Evolutionary conservation across 257 asterid genomes (phyloP), one percentile per base, ranked within the genome.

Genomic region (Cinchona pubescens): DNA sequence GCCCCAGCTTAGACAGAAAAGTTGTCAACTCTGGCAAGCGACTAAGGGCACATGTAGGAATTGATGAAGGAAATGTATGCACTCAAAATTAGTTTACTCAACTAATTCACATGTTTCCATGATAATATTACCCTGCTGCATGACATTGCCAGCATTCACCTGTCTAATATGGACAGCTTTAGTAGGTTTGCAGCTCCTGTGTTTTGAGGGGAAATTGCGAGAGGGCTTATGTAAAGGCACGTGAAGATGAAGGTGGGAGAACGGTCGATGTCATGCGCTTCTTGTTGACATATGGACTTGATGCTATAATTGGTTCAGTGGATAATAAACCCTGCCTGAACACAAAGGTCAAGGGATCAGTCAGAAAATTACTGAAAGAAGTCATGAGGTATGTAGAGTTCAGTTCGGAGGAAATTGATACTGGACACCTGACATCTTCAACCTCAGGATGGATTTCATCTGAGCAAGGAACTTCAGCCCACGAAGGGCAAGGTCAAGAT

Each of bases 21-120:
- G 93, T 95, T 73, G 96, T 92, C 80, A 92, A 95, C 90, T 92
- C 96, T 21, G 96, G 94, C 75, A 95, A 92, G 87, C 97, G 96
- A 67, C 82, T 92, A 63, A 83, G 99, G 80, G 92, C 96, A 69
- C 88, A 88, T 78, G 85, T 88, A 2, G 92, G 92, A 80, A 81
- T 85, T 45, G 82, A 88, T 56, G 98, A 95, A 85, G 98, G 96
- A 82, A 88, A 88, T 91, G 99, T 95, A 85, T 63, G 96, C 79
- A 46, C 70, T 62, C 45, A n/a, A 55, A 63, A 55, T 66, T 18
- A 42, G 12, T 45, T 66, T 12, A 40, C 12, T 16, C 67, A 18
- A n/a, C 59, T 34, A n/a, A 10, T 11, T 58, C 30, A 14, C 43
- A 48, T 53, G 38, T 74, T 30, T 56, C 56, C 32, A 19, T 29